phyloP scores from a whole-genome alignment of 179 eudicot genomes.

The Silene coronaria region DNA sequence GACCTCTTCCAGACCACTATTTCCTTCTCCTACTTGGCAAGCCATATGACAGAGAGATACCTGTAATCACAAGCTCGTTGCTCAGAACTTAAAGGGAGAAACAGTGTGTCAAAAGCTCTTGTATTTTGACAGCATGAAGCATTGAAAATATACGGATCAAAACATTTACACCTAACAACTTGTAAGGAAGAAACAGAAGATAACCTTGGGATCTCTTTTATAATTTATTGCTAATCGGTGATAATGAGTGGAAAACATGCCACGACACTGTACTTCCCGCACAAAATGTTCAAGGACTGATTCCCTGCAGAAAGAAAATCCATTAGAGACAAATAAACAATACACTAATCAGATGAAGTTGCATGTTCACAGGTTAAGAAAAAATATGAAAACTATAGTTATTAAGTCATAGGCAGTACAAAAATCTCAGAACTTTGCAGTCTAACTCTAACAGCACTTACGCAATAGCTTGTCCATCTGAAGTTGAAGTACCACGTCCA shows the following conservation, averaged over 20 bases:
- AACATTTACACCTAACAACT: not conserved
- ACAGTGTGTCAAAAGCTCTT: not conserved
- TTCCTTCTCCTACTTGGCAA: conserved; percentile 73
- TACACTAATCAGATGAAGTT: conserved; percentile 1
- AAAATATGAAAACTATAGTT: not conserved
- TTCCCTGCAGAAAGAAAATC: conserved; percentile 47
- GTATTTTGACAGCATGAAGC: conserved; percentile 7
- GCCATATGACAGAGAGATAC: conserved; percentile 95
- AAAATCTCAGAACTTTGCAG: not conserved
- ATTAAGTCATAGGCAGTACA: not conserved
- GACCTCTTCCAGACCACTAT: conserved; percentile 73
- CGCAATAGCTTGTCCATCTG: conserved; percentile 99
- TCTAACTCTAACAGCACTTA: conserved; percentile 33
- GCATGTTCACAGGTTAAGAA: not conserved
- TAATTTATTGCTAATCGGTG: conserved; percentile 79
- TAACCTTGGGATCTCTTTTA: conserved; percentile 54
- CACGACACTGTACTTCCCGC: conserved; percentile 70
- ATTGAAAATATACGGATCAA: not conserved
- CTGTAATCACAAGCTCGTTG: conserved; percentile 29
- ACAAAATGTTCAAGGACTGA: conserved; percentile 94
- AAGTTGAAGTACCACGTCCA: conserved; percentile 98
- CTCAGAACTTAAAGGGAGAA: not conserved
- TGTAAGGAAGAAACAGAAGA: conserved; percentile 9
- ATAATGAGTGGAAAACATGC: conserved; percentile 97
- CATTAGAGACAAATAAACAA: not conserved